A percentile compares a stretch with the other conserved stretches of the same genome.
phyloP scores from a whole-genome alignment of 2,329 filamentous ascomycete genomes.

The Metarhizium rileyi region DNA sequence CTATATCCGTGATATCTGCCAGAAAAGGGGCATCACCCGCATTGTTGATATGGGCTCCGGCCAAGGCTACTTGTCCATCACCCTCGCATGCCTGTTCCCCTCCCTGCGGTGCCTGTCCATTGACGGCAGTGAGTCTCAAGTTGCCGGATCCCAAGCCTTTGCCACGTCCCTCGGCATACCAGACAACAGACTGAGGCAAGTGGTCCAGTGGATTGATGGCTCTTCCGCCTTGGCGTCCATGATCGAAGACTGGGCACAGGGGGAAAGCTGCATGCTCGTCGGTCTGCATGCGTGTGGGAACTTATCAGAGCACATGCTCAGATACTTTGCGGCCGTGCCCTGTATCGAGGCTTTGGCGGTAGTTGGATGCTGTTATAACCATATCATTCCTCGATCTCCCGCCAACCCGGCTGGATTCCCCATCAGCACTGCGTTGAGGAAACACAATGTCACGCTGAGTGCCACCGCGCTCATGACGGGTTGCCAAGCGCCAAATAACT shows the following conservation, averaged over 20 bases:
- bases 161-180: conserved; percentile 15
- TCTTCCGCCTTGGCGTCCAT: conserved; percentile 11
- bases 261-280: conserved; percentile 20
- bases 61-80: conserved; percentile 21
- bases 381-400: conserved; percentile 22
- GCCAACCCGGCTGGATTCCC: conserved; percentile 26
- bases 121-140: conserved; percentile 21
- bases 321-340: conserved; percentile 15
- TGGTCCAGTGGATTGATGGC: conserved; percentile 20
- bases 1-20: conserved; percentile 16
- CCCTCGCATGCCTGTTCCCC: conserved; percentile 19
- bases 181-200: conserved; percentile 12
- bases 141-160: conserved; percentile 17
- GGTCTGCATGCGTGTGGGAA: conserved; percentile 23
- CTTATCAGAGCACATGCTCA: conserved; percentile 23
- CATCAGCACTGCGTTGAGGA: conserved; percentile 25
- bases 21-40: conserved; percentile 14
- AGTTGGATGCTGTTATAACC: conserved; percentile 25
- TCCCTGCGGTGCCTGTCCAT: conserved; percentile 19
- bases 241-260: conserved; percentile 18
- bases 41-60: conserved; percentile 19
- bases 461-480: conserved; percentile 23
- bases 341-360: conserved; percentile 16
- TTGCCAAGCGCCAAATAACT: conserved; percentile 24
- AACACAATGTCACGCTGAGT: conserved; percentile 14